Evolutionary conservation across 2,329 filamentous ascomycete species (phyloP), one percentile per base, ranked within the genome.

Genomic region (Pyrenochaeta sp.): DNA sequence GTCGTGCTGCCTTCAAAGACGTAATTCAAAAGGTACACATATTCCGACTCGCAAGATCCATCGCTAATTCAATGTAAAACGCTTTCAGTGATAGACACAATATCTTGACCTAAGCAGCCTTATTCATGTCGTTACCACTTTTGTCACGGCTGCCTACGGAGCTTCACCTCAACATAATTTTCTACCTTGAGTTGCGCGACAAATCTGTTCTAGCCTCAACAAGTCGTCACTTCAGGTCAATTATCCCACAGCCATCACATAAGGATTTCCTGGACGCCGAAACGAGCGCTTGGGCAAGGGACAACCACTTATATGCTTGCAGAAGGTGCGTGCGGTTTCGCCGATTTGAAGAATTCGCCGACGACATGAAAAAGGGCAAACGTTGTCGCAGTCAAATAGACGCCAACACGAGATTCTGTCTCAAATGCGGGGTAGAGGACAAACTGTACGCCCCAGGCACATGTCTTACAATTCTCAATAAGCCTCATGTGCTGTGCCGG

Each of bases 311-410:
- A 5, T 70, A 58, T 45, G 53, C 64, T 3, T 72, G 68, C 51
- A 69, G 53, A 44, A 45, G 51, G 27, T 72, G 69, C 42, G 21
- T 48, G 7, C 45, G 47, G 17, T 63, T 72, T 15, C 58, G 56
- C 35, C 52, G 41, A n/a, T 60, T 64, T 23, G 45, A 55, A 23
- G 37, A 58, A 14, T 72, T 71, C 44, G 58, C 64, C 14, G 68
- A 72, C 43, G 56, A 62, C 15, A 72, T 72, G 69, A 64, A 61
- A 21, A 71, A 72, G 51, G 67, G 67, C 20, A 65, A 61, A 57
- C 56, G 60, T 44, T 61, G 56, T 33, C 68, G 68, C 27, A 55
- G 54, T 48, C 63, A 62, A 10, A 18, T 44, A n/a, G 51, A 63
- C n/a, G 67, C 68, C n/a, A 49, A 43, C 21, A 55, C 53, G 32